phyloP scores from a whole-genome alignment of 1,284 basidiomycete genomes.

The Cryptococcus depauperatus region DNA sequence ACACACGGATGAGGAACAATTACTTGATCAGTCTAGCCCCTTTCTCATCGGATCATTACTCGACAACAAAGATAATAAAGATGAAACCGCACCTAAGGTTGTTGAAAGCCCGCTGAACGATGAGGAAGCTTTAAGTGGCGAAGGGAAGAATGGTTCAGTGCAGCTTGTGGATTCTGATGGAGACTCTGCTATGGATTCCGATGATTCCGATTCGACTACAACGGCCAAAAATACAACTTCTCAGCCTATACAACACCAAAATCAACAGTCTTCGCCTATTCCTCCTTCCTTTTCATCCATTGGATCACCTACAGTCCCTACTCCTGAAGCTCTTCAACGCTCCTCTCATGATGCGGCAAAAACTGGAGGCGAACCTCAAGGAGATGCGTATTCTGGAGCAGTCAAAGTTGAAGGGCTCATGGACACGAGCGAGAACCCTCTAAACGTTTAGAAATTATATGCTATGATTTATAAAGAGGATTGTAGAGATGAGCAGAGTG shows the following conservation, averaged over 20 bases:
- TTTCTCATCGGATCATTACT: slow-evolving; percentile 3
- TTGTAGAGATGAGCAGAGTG: no score
- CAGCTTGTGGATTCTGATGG: slow-evolving; percentile 46
- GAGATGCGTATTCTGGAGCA: slow-evolving; percentile 54
- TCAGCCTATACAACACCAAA: slow-evolving; percentile 3
- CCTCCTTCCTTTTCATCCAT: slow-evolving; percentile 34
- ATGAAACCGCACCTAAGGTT: slow-evolving; percentile 20
- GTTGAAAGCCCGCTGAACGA: slow-evolving; percentile 20
- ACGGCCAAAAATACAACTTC: slow-evolving; percentile 43
- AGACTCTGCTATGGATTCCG: slow-evolving; percentile 52
- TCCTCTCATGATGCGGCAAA: slow-evolving; percentile 1
- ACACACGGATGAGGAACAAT: slow-evolving; percentile 14
- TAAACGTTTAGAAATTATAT: slow-evolving; percentile 50
- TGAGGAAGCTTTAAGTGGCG: slow-evolving; percentile 9
- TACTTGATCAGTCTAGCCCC: slow-evolving; percentile 7
- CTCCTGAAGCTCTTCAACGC: slow-evolving; percentile 28
- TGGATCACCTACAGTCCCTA: slow-evolving; percentile 35
- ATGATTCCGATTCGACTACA: slow-evolving; percentile 54
- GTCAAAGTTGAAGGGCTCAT: slow-evolving; percentile 62
- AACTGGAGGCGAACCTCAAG: slow-evolving; percentile 50
- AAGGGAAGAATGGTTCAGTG: slow-evolving; percentile 20
- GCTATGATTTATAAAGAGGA: no score
- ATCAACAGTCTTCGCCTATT: slow-evolving; percentile 38
- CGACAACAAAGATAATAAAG: slow-evolving; percentile 21
- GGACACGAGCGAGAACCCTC: slow-evolving; percentile 61